Base-by-base conservation (phyloP, 352 stramenopile species). In the Phytopythium chamaehyphon region DNA sequence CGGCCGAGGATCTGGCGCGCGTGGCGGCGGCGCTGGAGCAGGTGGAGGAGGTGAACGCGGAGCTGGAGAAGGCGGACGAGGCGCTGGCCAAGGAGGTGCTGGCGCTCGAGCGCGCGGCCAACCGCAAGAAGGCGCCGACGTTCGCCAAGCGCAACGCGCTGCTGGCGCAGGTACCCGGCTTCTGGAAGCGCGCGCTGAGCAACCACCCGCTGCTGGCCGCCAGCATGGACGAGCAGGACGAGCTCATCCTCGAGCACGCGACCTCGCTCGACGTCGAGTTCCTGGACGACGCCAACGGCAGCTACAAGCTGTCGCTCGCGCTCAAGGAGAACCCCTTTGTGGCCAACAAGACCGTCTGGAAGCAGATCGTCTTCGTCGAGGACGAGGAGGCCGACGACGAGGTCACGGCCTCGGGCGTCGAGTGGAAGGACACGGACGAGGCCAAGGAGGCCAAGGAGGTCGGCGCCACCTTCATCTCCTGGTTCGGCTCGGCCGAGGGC, bases 101-200 rank as follows among this genome's bases (percentile, higher is more conserved):
- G 33, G 71, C 69, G 40, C 71, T 92, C 42, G 82, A 92, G 62
- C 78, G 61, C 71, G 88, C 88, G 61, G 86, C 81, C 73, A 89
- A 90, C 62, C 64, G 52, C 37, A 65, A 62, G 51, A 90, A 89
- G 71, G 72, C 70, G 39, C 75, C 78, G 9, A 61, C 74, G 36
- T 84, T 79, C 59, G 69, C 73, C 47, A 88, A 89, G 69, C 82
- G 82, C 54, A 55, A 59, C 59, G 77, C 86, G 55, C 62, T 88
- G 38, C 55, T 92, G 45, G 49, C 48, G 18, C 71, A 83, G 15
- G 88, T 92, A 45, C 78, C 82, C 6, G 45, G 58, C 49, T 90
- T 92, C 62, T 92, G 82, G 82, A 89, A 89, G 64, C 64, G 89
- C 59, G 65, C 69, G 80, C 67, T 92, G 19, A 40, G 55, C 54